These are phyloP conservation scores for Paramecium bursaria DNA, from an alignment of 73 alveolate genomes.

Conservation along the genomic window DNA sequence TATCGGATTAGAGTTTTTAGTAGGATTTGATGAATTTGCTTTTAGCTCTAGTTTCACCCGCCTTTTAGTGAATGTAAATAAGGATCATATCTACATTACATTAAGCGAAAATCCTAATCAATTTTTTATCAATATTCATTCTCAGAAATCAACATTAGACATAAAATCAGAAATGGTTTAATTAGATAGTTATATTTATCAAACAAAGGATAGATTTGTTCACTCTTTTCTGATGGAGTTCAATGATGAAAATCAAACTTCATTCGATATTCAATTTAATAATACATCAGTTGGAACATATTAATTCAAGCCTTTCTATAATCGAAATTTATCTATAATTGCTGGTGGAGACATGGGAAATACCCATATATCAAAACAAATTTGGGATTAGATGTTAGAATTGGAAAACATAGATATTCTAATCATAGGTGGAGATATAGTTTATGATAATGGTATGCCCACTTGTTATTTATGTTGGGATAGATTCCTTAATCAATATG, in stretches of 20 bases:
- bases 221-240: background rate
- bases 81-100: conserved; percentile 16
- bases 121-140: background rate
- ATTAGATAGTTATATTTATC: background rate
- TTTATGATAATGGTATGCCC: conserved; percentile 33
- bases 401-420: background rate
- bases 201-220: conserved; percentile 14
- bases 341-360: conserved; percentile 50
- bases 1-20: conserved; percentile 1
- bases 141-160: background rate
- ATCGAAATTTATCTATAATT: background rate
- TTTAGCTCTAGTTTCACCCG: conserved; percentile 29
- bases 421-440: conserved; percentile 58
- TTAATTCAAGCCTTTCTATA: conserved; percentile 4
- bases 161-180: background rate
- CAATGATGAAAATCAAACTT: background rate
- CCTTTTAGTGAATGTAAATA: background rate
- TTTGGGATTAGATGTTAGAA: background rate
- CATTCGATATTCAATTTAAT: background rate
- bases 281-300: background rate
- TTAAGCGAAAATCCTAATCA: background rate
- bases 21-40: background rate
- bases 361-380: background rate
- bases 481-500: conserved; percentile 4
- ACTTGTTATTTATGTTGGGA: conserved; percentile 47